Conservation (phyloP, 257 asterid genomes). For the Sherardia arvensis region DNA sequence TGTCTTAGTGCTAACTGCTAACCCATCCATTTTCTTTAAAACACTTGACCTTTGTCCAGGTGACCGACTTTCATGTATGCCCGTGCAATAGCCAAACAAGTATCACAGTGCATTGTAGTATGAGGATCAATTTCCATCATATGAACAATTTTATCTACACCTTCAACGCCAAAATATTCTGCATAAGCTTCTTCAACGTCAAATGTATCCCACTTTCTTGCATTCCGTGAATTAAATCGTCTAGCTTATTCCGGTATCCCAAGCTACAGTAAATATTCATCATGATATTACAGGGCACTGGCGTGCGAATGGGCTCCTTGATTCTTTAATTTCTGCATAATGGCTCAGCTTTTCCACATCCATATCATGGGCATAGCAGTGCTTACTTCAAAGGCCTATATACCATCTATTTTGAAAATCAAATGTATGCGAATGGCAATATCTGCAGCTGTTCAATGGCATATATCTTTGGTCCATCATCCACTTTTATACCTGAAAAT, state of each 20-base stretch:
- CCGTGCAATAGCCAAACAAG: constrained; percentile 29
- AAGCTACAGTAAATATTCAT: constrained; percentile 43
- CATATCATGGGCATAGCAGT: constrained; percentile 41
- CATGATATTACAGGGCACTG: constrained; percentile 56
- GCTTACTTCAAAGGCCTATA: constrained; percentile 30
- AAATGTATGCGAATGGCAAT: constrained; percentile 36
- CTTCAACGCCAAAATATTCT: constrained; percentile 37
- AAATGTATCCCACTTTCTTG: constrained; percentile 30
- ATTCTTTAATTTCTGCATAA: constrained; percentile 51
- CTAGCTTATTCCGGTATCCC: constrained; percentile 31
- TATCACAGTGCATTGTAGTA: constrained; percentile 20
- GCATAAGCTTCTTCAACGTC: constrained; percentile 44
- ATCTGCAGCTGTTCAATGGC: constrained; percentile 27
- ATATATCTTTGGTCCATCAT: constrained; percentile 45
- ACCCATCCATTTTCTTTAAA: constrained; percentile 37
- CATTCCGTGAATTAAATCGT: constrained; percentile 50
- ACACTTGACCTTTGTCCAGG: constrained; percentile 32
- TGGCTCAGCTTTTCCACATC: constrained; percentile 54
- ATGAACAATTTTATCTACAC: constrained; percentile 37
- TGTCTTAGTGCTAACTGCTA: constrained; percentile 9
- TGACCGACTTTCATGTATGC: constrained; percentile 48
- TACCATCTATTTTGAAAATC: constrained; percentile 39
- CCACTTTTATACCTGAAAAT: constrained; percentile 54
- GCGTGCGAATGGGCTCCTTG: constrained; percentile 34
- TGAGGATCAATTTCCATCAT: constrained; percentile 35